phyloP scores from a whole-genome alignment of 202 grass and related monocot species.

The Setaria viridis region DNA sequence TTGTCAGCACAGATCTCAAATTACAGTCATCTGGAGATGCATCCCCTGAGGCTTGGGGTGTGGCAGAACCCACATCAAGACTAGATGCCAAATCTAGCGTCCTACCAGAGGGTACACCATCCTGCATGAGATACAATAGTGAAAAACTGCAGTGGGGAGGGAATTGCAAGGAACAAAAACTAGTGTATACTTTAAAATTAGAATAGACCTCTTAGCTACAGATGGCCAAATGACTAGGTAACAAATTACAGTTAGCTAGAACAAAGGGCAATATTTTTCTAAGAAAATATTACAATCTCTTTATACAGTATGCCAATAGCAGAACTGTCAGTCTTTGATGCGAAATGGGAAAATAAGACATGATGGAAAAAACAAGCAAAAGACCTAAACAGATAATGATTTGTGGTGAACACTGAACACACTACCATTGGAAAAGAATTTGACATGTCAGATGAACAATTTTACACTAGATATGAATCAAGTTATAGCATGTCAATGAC shows the following conservation, averaged over 20 bases:
- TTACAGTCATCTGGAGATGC: constrained; percentile 58
- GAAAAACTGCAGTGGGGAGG: constrained; percentile 5
- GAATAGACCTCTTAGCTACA: not conserved
- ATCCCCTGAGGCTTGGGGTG: constrained; percentile 51
- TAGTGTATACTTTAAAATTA: not conserved
- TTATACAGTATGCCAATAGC: not conserved
- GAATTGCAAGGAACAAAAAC: not conserved
- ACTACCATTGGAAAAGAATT: not conserved
- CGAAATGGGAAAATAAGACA: not conserved
- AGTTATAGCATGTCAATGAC: not conserved
- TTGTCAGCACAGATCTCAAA: constrained; percentile 86
- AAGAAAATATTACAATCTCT: not conserved
- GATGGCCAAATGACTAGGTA: not conserved
- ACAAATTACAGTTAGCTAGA: not conserved
- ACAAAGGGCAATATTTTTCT: not conserved
- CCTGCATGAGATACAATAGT: constrained; percentile 56
- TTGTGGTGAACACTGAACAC: not conserved
- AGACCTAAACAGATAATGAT: not conserved
- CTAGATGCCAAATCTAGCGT: constrained; percentile 95
- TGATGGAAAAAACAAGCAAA: constrained; percentile 3
- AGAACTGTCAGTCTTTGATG: not conserved
- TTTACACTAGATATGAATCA: not conserved
- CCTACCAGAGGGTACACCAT: constrained; percentile 63
- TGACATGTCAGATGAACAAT: not conserved
- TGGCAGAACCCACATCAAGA: constrained; percentile 73